Evolutionary conservation across 2,329 filamentous ascomycete species (phyloP).

Genomic region (Stagonosporopsis vannaccii): DNA sequence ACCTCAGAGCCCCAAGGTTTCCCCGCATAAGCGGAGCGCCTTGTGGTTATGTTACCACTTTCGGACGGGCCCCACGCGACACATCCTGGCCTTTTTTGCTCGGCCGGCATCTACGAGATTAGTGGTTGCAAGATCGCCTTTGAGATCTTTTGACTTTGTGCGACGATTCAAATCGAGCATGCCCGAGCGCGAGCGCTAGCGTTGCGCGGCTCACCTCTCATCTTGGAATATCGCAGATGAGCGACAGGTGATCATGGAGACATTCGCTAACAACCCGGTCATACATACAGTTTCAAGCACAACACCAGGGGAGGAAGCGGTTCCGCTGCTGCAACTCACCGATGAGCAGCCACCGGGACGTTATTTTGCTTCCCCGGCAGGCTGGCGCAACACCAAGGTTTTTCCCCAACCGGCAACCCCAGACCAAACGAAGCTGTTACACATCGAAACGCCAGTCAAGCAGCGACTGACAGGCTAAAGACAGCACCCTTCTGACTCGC

Average conservation of each 20-base stretch:
- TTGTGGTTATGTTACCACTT: conserved; percentile 1
- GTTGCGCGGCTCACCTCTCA: neutral
- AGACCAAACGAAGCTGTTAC: conserved; percentile 11
- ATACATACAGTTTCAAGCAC: neutral
- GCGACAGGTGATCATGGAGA: neutral
- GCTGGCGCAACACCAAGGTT: conserved; percentile 8
- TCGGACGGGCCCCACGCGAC: conserved; percentile 5
- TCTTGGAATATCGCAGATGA: neutral
- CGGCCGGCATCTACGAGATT: too few relatives aligned
- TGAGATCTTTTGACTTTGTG: neutral
- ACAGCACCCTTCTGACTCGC: neutral
- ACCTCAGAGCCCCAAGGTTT: neutral
- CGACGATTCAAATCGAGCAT: neutral
- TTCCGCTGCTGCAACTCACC: conserved; percentile 3
- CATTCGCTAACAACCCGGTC: neutral
- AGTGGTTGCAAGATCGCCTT: neutral
- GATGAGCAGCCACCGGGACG: conserved; percentile 4
- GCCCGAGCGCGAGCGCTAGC: neutral
- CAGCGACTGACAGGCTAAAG: conserved; percentile 8
- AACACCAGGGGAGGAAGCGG: neutral
- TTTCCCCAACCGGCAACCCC: conserved; percentile 8
- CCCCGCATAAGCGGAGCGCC: conserved; percentile 14
- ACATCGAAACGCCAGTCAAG: conserved; percentile 15
- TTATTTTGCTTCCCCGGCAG: conserved; percentile 14
- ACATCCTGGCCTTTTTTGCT: neutral